Percentiles rank a stretch among this genome's conserved stretches.
Evolutionary conservation across 1,284 basidiomycete species (phyloP).

Genomic region (Ganoderma sinense): DNA sequence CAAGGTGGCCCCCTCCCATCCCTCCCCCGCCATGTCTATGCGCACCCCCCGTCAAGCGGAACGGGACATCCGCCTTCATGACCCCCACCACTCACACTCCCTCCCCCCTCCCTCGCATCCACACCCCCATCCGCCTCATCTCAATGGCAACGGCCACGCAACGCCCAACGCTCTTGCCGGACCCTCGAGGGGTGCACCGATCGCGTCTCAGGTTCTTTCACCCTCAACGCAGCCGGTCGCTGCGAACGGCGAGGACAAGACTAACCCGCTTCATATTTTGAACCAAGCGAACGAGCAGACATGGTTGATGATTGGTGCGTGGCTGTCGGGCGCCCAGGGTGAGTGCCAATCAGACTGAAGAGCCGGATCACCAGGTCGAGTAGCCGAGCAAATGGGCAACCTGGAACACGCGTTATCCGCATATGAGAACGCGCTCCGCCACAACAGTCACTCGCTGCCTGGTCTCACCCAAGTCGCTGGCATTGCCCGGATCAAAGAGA

Average conservation of each 20-base stretch:
- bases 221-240: constrained; percentile 53
- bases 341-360: constrained; percentile 31
- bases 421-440: constrained; percentile 92
- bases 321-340: constrained; percentile 19
- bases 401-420: constrained; percentile 88
- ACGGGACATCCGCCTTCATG: constrained; percentile 70
- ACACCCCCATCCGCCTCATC: constrained; percentile 50
- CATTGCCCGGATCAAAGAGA: constrained; percentile 88
- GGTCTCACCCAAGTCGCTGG: constrained; percentile 93
- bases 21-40: constrained; percentile 57
- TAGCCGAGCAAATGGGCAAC: constrained; percentile 92
- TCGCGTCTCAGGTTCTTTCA: constrained; percentile 43
- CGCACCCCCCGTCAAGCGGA: constrained; percentile 66
- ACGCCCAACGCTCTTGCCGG: constrained; percentile 51
- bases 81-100: constrained; percentile 56
- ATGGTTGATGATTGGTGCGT: constrained; percentile 88
- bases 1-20: constrained; percentile 36
- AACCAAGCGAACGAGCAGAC: constrained; percentile 90
- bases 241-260: constrained; percentile 51
- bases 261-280: constrained; percentile 73
- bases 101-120: constrained; percentile 47
- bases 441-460: constrained; percentile 88
- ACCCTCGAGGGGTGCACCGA: constrained; percentile 37
- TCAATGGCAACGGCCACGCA: constrained; percentile 58
- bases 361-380: constrained; percentile 65